Evolutionary conservation across 2,329 filamentous ascomycete species (phyloP).

Genomic region (Diaporthe amygdali): DNA sequence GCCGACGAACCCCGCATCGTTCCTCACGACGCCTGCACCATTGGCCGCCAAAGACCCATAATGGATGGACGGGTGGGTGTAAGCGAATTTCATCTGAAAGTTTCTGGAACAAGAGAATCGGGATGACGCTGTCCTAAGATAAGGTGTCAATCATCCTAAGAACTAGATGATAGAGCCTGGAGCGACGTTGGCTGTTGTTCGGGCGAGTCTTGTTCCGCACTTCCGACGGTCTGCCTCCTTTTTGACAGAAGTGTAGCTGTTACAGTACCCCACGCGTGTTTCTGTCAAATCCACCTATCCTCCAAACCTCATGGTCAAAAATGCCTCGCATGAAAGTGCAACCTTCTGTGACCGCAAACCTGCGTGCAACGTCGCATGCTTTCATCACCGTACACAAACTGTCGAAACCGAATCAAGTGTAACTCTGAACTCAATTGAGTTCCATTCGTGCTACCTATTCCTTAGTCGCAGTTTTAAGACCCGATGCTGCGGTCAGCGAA

Average conservation of each 20-base stretch:
- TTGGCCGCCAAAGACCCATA: background rate
- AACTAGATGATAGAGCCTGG: background rate
- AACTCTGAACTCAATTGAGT: background rate
- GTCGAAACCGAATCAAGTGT: background rate
- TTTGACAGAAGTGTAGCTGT: background rate
- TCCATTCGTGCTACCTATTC: background rate
- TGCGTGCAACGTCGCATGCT: background rate
- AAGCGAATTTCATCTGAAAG: constrained; percentile 14
- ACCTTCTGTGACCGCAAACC: background rate
- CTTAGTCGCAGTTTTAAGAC: background rate
- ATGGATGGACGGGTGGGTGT: background rate
- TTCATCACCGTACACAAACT: background rate
- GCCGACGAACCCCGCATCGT: background rate
- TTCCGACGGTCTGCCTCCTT: background rate
- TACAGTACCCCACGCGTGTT: background rate
- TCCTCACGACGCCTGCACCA: constrained; percentile 3
- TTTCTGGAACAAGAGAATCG: background rate
- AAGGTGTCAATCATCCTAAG: background rate
- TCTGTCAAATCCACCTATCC: background rate
- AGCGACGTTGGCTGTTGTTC: constrained; percentile 1
- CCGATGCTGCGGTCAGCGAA: background rate
- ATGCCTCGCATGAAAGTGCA: background rate
- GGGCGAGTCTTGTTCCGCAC: constrained; percentile 11
- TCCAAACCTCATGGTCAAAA: background rate
- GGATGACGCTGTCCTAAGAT: constrained; percentile 6